Base-by-base conservation (phyloP, 1,284 basidiomycete genomes). In the Baeospora myosura region DNA sequence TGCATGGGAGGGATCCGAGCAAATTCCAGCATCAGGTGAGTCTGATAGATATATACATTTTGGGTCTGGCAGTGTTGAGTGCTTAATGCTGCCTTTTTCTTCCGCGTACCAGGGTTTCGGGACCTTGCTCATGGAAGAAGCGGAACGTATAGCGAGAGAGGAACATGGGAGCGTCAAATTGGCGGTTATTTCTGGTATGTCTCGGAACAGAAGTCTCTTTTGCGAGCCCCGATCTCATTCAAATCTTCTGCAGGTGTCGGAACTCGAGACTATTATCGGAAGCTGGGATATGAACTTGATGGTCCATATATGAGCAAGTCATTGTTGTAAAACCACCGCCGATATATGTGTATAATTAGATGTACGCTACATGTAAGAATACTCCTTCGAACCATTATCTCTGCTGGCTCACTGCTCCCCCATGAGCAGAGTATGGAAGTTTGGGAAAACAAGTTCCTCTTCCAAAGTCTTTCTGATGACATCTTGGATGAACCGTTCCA, bases 41-140 rank as follows among this genome's bases (percentile, higher is more conserved):
- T 50, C 25, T 22, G 29, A 35, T 30, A 25, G 42, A 17, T 20
- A 31, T 20, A 3, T 26, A 14, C 40, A 24, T 49, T 40, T 32
- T 24, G 40, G 28, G 24, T 41, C 24, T 16, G 30, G 41, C 32
- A 34, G 8, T 7, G 10, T 7, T 34, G 35, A 42, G 18, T 24
- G 3, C 17, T 30, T 16, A 14, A 28, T 57, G 57, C 45, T 58
- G 29, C 25, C 10, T 41, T 26, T 43, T n/a, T 31, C 14, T 21
- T 21, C 22, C 14, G 40, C 56, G 36, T 64, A 18, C 28, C 14
- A 90, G 76, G 96, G 96, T 6, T 98, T 98, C 59, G 96, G 96
- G 16, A 98, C 93, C 20, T 61, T 98, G 47, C 67, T 99, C 46
- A 99, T 99, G 96, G 96, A 99, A 62, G 95, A 98, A 68, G 96